Evolutionary conservation across 495 filamentous ascomycete species (phyloP).

Genomic region (Podospora conica): DNA sequence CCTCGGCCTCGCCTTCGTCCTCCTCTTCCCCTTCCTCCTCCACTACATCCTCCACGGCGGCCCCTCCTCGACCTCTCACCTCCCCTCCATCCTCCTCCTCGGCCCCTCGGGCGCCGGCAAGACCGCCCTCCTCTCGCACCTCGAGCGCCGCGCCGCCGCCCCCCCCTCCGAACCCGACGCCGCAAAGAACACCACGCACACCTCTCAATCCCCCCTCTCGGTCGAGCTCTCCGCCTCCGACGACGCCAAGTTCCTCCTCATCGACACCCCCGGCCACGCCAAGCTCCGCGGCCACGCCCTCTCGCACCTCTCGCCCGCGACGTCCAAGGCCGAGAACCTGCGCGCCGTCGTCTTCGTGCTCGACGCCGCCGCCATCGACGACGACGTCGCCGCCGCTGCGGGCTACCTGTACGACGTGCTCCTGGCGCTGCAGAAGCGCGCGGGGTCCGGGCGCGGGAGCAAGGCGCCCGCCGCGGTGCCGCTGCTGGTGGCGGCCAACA

Average conservation of each 20-base stretch:
- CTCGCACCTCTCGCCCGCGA: slow-evolving; percentile 53
- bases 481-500: slow-evolving; percentile 85
- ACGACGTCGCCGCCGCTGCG: slow-evolving; percentile 36
- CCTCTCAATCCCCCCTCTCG: slow-evolving; percentile 67
- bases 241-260: slow-evolving; percentile 63
- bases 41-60: slow-evolving; percentile 66
- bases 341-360: slow-evolving; percentile 82
- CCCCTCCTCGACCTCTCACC: slow-evolving; percentile 52
- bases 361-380: slow-evolving; percentile 68
- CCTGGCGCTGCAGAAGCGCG: slow-evolving; percentile 69
- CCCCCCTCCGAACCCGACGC: slow-evolving; percentile 1
- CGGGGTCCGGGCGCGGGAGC: slow-evolving; percentile 41
- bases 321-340: slow-evolving; percentile 58
- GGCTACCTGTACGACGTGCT: slow-evolving; percentile 80
- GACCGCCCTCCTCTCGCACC: slow-evolving; percentile 74
- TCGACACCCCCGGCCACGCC: slow-evolving; percentile 91
- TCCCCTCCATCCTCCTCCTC: slow-evolving; percentile 77
- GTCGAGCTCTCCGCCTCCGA: slow-evolving; percentile 66
- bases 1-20: slow-evolving; percentile 60
- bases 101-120: slow-evolving; percentile 85
- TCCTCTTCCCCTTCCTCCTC: slow-evolving; percentile 69
- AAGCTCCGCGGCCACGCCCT: slow-evolving; percentile 70
- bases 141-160: slow-evolving; percentile 37
- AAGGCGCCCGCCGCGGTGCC: slow-evolving; percentile 59
- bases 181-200: slow-evolving; percentile 59